Base-by-base conservation (phyloP, 2,329 filamentous ascomycete genomes). In the Neofusicoccum laricinum region DNA sequence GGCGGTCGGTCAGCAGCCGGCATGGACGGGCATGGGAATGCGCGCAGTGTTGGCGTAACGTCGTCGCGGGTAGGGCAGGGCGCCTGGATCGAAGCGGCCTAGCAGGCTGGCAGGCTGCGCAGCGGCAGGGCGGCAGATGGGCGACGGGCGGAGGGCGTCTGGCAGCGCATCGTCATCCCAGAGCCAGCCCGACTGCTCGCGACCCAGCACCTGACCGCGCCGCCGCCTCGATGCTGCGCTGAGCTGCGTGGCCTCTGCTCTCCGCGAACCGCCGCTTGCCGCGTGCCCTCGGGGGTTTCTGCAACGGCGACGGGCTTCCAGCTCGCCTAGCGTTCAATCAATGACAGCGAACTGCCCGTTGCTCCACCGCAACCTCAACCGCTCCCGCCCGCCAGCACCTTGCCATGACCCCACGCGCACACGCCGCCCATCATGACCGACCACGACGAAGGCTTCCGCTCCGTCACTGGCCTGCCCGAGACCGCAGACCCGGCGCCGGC, bases 401-500 rank as follows among this genome's bases (percentile, higher is more conserved):
- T 64, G 61, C 50, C 46, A 64, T 64, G 61, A 64, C 67, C 69
- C 68, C 65, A 67, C 69, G 67, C 69, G 67, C 62, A 63, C 66
- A 65, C 67, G 69, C 69, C 68, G 67, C 53, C 68, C 70, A 71
- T 67, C 67, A 75, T 73, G 72, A 71, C 74, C 68, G 71, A 65
- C 70, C 68, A 67, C 68, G 69, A 76, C 67, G 67, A 69, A 67
- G 71, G 67, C 67, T 77, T 75, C 66, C 73, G 73, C 68, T 77
- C 75, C 68, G 68, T 77, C 55, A 74, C 73, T 45, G 77, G 74
- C 66, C 71, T 71, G 64, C 65, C 65, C 43, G 72, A 78, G 72
- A 75, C 73, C 63, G 73, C 73, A 63, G 77, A 78, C 69, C 76
- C 76, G 43, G 46, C 46, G 43, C 19, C 45, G 48, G 25, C 41